Evolutionary conservation across 805 yeast species (phyloP).

Genomic region (Kluyveromyces dobzhanskii): DNA sequence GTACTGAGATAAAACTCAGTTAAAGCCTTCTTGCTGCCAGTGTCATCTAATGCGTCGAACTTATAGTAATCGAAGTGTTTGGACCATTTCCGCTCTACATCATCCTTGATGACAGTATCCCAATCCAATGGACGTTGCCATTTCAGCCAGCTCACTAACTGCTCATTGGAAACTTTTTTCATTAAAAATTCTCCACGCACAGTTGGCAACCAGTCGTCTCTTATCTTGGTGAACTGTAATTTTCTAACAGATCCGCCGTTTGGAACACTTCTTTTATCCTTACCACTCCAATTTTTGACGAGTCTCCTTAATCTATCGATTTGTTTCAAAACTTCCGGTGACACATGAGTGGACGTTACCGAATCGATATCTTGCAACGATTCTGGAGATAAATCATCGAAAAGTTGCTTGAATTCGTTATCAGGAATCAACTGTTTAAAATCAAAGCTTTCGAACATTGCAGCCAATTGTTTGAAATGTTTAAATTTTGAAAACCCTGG

Average conservation of each 20-base stretch:
- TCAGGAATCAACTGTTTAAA: conserved; percentile 60
- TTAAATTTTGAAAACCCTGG: conserved; percentile 18
- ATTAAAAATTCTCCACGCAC: conserved; percentile 49
- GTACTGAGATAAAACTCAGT: conserved; percentile 55
- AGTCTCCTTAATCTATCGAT: conserved; percentile 42
- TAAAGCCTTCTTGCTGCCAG: conserved; percentile 28
- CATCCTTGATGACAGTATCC: conserved; percentile 41
- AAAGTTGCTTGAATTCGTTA: conserved; percentile 57
- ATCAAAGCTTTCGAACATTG: conserved; percentile 18
- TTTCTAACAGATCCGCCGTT: conserved; percentile 55
- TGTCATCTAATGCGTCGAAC: conserved; percentile 35
- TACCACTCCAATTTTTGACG: conserved; percentile 83
- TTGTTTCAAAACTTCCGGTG: conserved; percentile 61
- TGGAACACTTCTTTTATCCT: conserved; percentile 64
- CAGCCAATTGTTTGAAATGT: conserved; percentile 8
- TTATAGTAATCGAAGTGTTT: conserved; percentile 46
- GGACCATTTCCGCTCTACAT: conserved; percentile 27
- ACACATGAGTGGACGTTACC: conserved; percentile 58
- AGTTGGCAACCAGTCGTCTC: conserved; percentile 77
- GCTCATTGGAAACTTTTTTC: conserved; percentile 42
- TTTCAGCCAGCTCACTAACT: conserved; percentile 31
- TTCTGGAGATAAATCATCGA: conserved; percentile 62
- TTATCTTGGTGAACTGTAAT: conserved; percentile 57
- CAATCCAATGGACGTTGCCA: conserved; percentile 37
- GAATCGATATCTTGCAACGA: conserved; percentile 70